These are phyloP conservation scores for Neobulgaria alba DNA, from an alignment of 2,329 filamentous ascomycete species.

Conservation along the genomic window DNA sequence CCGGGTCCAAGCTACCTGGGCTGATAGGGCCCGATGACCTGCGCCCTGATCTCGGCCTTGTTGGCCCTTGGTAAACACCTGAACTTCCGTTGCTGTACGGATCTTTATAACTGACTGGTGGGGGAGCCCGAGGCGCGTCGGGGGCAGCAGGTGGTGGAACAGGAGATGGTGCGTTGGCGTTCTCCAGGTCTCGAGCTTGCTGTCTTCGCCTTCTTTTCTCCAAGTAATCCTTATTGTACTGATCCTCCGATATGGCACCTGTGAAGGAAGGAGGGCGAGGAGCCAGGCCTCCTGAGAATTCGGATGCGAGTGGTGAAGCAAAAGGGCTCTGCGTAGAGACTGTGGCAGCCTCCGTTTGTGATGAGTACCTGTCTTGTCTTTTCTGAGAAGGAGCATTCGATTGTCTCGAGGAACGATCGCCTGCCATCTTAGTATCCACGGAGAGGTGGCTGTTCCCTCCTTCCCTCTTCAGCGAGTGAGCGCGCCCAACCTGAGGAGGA, in stretches of 20 bases:
- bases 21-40: slow-evolving; percentile 23
- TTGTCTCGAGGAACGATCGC: slow-evolving; percentile 29
- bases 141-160: slow-evolving; percentile 41
- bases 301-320: slow-evolving; percentile 45
- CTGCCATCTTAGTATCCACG: slow-evolving; percentile 17
- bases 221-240: slow-evolving; percentile 32
- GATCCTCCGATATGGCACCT: slow-evolving; percentile 31
- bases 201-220: slow-evolving; percentile 37
- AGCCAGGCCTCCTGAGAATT: slow-evolving; percentile 42
- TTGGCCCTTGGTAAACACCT: slow-evolving; percentile 27
- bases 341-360: slow-evolving; percentile 49
- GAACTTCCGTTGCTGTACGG: slow-evolving; percentile 35
- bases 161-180: slow-evolving; percentile 23
- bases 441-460: slow-evolving; percentile 16
- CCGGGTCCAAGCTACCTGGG: slow-evolving; percentile 12
- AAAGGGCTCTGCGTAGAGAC: slow-evolving; percentile 51
- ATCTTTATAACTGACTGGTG: slow-evolving; percentile 48
- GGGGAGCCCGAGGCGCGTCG: slow-evolving; percentile 48
- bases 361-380: slow-evolving; percentile 33
- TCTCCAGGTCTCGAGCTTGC: slow-evolving; percentile 34
- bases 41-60: slow-evolving; percentile 24
- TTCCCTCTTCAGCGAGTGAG: slow-evolving; percentile 31
- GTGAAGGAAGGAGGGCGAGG: slow-evolving; percentile 51
- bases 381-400: slow-evolving; percentile 34
- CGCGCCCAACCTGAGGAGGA: slow-evolving; percentile 34